Evolutionary conservation across 768 basidiomycete genomes (phyloP), one percentile per base, ranked within the genome.

Genomic region (Mycena haematopus): DNA sequence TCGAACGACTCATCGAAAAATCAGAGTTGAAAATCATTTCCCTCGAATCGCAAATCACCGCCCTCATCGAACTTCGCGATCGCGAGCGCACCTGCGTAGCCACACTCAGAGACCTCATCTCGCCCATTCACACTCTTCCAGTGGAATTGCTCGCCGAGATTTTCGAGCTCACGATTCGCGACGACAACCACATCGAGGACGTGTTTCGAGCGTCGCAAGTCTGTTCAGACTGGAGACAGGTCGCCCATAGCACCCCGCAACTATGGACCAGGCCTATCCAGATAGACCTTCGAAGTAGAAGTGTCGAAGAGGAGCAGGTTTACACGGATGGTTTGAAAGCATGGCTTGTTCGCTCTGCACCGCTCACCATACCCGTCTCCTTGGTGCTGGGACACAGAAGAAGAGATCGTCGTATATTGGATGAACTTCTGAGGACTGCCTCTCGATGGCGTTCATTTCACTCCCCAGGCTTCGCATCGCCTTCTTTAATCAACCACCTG

Each of bases 101-200:
- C 8, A 24, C 47, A 7, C 10, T 49, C 25, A 29, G 13, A 36
- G 11, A 36, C 36, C 9, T 36, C 13, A 10, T 19, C 13, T 4
- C 47, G 25, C 47, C 47, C 10, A 27, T 49, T 24, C 47, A 27
- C 17, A 27, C 13, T 9, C 47, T 49, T 1, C 47, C 47, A 7
- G 47, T 52, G 7, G 52, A 52, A 36, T 52, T 52, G 24, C 17
- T 52, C 31, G n/a, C n/a, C n/a, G 52, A 36, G 22, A 52, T 52
- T n/a, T 52, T 52, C n/a, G n/a, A 31, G 14, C 50, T 52, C 50
- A 25, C 21, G n/a, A 52, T 52, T 22, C 19, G 29, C 9, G 29
- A 33, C 31, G 50, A 17, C 1, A 35, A 9, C 27, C 29, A 52
- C 15, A 35, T 52, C 50, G 19, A 31, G 33, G 24, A n/a, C 10